phyloP scores from a whole-genome alignment of 495 filamentous ascomycete genomes.

The Trichoderma orchidacearum region DNA sequence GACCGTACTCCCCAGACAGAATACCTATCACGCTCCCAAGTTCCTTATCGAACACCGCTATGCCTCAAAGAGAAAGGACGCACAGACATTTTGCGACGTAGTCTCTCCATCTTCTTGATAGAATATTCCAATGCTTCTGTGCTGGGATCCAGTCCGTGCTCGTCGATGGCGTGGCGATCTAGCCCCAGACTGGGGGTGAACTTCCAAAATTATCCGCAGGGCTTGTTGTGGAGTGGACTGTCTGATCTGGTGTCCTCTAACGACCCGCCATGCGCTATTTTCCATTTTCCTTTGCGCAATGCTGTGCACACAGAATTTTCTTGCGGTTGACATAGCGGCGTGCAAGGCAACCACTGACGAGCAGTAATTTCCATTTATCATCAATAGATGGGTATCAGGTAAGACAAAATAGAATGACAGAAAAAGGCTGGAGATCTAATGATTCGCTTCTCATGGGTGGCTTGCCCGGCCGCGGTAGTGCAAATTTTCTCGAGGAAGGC shows the following conservation, averaged over 20 bases:
- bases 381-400: too few species aligned
- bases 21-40: too few species aligned
- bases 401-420: too few species aligned
- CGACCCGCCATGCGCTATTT: not conserved
- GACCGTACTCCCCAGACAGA: too few species aligned
- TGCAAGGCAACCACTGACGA: too few species aligned
- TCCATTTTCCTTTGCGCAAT: not conserved
- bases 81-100: not conserved
- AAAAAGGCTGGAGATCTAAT: too few species aligned
- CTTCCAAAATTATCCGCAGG: not conserved
- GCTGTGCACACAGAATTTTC: not conserved
- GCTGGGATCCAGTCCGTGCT: not conserved
- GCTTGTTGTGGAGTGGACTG: not conserved
- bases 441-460: too few species aligned
- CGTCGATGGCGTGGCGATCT: not conserved
- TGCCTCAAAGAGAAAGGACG: not conserved
- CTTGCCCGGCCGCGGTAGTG: too few species aligned
- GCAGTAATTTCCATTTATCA: too few species aligned
- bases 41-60: too few species aligned
- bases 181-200: not conserved
- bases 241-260: not conserved
- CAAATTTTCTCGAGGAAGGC: too few species aligned
- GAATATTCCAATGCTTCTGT: not conserved
- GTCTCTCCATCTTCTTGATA: not conserved
- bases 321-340: too few species aligned